Evolutionary conservation across 2,329 filamentous ascomycete species (phyloP).

Genomic region (Colletotrichum godetiae): DNA sequence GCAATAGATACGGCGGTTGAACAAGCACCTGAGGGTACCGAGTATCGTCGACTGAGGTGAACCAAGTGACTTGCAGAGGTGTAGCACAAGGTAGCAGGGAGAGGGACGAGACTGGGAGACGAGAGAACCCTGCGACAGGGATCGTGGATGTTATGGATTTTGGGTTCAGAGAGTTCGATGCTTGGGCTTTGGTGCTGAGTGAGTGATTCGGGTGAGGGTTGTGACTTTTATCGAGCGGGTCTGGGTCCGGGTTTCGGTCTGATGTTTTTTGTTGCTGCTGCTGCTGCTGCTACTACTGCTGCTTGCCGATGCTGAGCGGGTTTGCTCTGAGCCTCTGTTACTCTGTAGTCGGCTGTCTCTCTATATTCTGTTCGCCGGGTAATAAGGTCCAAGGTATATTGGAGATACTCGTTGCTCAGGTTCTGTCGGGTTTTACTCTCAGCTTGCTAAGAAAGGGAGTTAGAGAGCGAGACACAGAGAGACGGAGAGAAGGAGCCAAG

Average conservation of each 20-base stretch:
- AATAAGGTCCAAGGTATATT: background rate
- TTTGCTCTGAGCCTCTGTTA: slow-evolving; percentile 1
- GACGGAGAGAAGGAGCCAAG: background rate
- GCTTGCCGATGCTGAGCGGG: background rate
- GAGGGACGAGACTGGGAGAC: background rate
- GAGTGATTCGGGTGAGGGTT: slow-evolving; percentile 5
- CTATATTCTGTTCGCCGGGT: background rate
- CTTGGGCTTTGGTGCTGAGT: slow-evolving; percentile 10
- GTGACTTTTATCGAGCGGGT: slow-evolving; percentile 5
- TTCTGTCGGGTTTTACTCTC: background rate
- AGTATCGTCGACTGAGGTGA: background rate
- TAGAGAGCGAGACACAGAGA: background rate
- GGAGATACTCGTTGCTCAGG: slow-evolving; percentile 9
- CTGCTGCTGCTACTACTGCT: background rate
- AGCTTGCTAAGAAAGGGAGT: background rate
- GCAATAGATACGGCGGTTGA: background rate
- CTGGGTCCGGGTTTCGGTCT: slow-evolving; percentile 5
- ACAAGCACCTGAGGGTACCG: background rate
- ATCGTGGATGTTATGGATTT: slow-evolving; percentile 21
- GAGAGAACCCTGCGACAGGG: slow-evolving; percentile 9
- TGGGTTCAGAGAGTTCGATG: slow-evolving; percentile 5
- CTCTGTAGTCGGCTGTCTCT: background rate
- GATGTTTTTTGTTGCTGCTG: background rate
- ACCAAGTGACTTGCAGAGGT: background rate
- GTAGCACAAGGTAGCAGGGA: background rate